Conservation (phyloP, 306 rosid species). For the Fragaria vesca region DNA sequence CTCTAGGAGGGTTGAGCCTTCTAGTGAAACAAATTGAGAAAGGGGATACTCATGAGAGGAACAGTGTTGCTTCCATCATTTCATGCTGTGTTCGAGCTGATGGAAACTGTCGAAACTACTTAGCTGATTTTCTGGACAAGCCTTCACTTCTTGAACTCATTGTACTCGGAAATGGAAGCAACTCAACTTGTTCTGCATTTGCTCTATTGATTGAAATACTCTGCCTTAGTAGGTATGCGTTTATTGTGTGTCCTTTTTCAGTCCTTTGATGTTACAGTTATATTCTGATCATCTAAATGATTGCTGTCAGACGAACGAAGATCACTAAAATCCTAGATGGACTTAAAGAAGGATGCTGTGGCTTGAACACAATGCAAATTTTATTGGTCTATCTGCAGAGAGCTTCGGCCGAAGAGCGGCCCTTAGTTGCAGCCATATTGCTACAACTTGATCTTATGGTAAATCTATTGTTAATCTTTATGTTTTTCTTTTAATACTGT, state of each 20-base stretch:
- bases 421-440: conserved; percentile 57
- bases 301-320: conserved; percentile 55
- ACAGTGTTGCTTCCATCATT: conserved; percentile 44
- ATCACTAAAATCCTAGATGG: conserved; percentile 45
- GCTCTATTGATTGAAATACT: conserved; percentile 57
- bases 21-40: conserved; percentile 50
- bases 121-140: conserved; percentile 57
- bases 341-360: conserved; percentile 68
- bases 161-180: conserved; percentile 43
- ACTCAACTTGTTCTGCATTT: conserved; percentile 42
- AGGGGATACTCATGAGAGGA: conserved; percentile 59
- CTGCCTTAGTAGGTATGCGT: conserved; percentile 57
- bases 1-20: conserved; percentile 69
- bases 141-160: conserved; percentile 64
- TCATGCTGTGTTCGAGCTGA: conserved; percentile 66
- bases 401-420: conserved; percentile 54
- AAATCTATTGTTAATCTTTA: conserved; percentile 26
- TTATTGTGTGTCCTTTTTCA: background rate
- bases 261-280: background rate
- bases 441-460: conserved; percentile 85
- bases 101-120: conserved; percentile 64
- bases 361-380: conserved; percentile 62
- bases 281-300: conserved; percentile 19
- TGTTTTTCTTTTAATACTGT: background rate
- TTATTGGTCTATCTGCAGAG: conserved; percentile 57